Evolutionary conservation across 208 protist species (phyloP).

Genomic region (Trypanosoma vivax): DNA sequence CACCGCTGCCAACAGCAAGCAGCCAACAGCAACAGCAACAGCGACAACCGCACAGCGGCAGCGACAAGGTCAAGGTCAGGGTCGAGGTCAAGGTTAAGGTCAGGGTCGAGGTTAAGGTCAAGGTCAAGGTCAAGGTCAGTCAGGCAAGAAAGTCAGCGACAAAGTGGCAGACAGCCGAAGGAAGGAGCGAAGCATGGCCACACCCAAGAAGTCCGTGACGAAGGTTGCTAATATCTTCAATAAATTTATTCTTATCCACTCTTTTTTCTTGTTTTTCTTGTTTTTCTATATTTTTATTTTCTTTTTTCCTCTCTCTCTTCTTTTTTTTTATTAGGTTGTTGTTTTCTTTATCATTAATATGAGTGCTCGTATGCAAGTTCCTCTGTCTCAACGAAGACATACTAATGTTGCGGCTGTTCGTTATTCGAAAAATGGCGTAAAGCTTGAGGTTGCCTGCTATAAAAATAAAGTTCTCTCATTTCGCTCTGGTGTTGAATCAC

Average conservation of each 20-base stretch:
- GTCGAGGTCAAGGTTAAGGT: no score
- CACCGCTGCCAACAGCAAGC: no score
- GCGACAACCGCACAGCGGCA: no score
- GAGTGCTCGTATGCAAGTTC: conserved; percentile 82
- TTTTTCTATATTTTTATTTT: not conserved
- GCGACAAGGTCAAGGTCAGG: no score
- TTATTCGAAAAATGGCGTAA: conserved; percentile 72
- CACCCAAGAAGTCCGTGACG: no score
- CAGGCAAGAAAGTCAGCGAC: no score
- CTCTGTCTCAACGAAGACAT: conserved; percentile 84
- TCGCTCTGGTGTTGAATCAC: conserved; percentile 70
- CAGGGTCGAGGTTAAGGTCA: no score
- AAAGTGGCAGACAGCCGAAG: no score
- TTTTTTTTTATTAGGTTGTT: not conserved
- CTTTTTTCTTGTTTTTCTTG: not conserved
- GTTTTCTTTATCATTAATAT: conserved; percentile 22
- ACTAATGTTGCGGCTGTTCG: conserved; percentile 87
- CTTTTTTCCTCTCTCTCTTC: not conserved
- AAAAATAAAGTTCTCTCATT: conserved; percentile 92
- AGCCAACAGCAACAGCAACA: no score
- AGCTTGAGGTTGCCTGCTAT: conserved; percentile 88
- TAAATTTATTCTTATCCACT: not conserved
- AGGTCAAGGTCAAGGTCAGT: no score
- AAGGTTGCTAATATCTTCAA: not conserved
- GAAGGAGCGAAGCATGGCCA: no score